A percentile compares a stretch with the other conserved stretches of the same genome.
These are phyloP conservation scores for Xylaria hypoxylon DNA, from an alignment of 2,329 filamentous ascomycete genomes.

Conservation along the genomic window DNA sequence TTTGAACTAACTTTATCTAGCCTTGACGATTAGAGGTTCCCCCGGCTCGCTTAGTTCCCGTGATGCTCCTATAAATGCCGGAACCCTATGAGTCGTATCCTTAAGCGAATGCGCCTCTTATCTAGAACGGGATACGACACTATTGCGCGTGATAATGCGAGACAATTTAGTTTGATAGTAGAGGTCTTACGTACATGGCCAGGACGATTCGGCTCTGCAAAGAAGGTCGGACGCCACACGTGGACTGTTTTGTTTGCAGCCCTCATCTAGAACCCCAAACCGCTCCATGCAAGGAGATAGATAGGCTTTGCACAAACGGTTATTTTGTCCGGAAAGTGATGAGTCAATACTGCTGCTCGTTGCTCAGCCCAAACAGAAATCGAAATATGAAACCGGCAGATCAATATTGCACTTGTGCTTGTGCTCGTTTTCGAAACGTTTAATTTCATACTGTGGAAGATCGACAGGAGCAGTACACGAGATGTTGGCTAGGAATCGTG, in stretches of 20 bases:
- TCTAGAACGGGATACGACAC: neutral
- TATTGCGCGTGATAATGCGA: neutral
- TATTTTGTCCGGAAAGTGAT: neutral
- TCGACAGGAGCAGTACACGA: neutral
- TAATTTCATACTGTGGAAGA: neutral
- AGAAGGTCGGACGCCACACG: neutral
- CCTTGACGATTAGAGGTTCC: neutral
- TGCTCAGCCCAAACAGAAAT: neutral
- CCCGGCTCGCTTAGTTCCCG: neutral
- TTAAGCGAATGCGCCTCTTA: neutral
- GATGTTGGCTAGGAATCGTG: neutral
- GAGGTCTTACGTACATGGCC: neutral
- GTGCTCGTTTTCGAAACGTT: neutral
- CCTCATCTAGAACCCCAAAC: neutral
- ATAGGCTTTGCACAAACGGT: conserved; percentile 8
- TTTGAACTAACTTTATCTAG: neutral
- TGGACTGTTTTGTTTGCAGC: conserved; percentile 8
- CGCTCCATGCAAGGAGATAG: neutral
- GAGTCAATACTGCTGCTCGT: neutral
- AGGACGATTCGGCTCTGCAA: neutral
- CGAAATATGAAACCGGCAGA: neutral
- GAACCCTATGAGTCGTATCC: neutral
- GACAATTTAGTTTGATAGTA: neutral
- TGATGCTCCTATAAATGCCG: neutral
- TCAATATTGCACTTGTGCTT: neutral